These are phyloP conservation scores for Microbotryomycetes sp. DNA, from an alignment of 1,284 basidiomycete species.

Conservation along the genomic window DNA sequence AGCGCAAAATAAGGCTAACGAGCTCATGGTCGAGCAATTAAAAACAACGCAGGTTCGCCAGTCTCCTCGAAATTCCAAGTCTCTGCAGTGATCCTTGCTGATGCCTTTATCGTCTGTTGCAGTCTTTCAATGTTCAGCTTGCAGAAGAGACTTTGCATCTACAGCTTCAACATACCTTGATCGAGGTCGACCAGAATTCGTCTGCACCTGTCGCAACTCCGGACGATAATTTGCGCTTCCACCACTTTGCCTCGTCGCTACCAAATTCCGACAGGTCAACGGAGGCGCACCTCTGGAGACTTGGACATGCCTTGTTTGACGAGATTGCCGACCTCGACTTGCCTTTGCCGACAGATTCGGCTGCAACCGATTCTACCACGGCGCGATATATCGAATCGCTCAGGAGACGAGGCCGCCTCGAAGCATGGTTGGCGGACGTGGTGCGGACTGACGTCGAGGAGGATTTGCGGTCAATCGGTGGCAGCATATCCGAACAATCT, in stretches of 20 bases:
- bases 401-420: conserved; percentile 72
- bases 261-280: conserved; percentile 62
- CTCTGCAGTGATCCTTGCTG: no score
- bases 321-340: conserved; percentile 56
- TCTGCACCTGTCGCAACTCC: conserved; percentile 56
- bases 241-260: conserved; percentile 67
- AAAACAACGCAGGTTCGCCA: conserved; percentile 18
- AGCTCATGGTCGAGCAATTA: conserved; percentile 10
- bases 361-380: neutral
- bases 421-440: conserved; percentile 73
- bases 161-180: conserved; percentile 67
- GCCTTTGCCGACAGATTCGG: conserved; percentile 45
- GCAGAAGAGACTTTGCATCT: conserved; percentile 43
- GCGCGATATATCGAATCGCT: conserved; percentile 42
- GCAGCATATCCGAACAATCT: no score
- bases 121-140: neutral
- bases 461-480: conserved; percentile 53
- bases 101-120: neutral
- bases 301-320: conserved; percentile 89
- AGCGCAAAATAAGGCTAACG: neutral
- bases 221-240: conserved; percentile 59
- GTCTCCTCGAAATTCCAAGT: no score
- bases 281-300: conserved; percentile 73
- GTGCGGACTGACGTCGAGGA: conserved; percentile 67
- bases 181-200: conserved; percentile 49